Conservation (phyloP, 2,329 filamentous ascomycete genomes). For the Epichloe typhina region DNA sequence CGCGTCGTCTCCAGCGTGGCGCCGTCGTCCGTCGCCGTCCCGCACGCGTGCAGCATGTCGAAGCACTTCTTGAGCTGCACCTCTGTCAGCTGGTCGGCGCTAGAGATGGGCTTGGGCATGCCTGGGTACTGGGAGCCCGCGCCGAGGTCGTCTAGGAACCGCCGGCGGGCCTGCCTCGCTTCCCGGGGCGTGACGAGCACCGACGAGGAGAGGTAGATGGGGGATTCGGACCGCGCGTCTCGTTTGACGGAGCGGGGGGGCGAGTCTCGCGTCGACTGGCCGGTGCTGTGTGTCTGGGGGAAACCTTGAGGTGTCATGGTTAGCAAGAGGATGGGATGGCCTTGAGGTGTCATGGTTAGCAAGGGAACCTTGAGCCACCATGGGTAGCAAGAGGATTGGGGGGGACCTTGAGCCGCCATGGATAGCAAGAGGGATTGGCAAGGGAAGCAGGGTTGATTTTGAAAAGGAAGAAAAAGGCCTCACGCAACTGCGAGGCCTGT, state of each 20-base stretch:
- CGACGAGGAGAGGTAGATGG: conserved; percentile 8
- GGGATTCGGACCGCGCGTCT: conserved; percentile 8
- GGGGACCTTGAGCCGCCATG: too few species aligned
- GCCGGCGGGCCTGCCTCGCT: conserved; percentile 3
- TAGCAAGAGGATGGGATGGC: too few species aligned
- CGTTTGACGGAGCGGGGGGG: background rate
- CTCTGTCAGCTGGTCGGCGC: conserved; percentile 15
- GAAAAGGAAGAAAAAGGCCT: too few species aligned
- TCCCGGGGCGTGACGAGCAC: background rate
- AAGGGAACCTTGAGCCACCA: too few species aligned
- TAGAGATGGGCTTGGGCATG: conserved; percentile 9
- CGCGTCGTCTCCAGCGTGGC: conserved; percentile 13
- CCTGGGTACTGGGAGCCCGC: conserved; percentile 9
- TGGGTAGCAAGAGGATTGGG: too few species aligned
- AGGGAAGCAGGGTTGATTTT: too few species aligned
- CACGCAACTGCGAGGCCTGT: too few species aligned
- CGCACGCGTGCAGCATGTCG: conserved; percentile 20
- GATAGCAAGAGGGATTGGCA: too few species aligned
- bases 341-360: too few species aligned
- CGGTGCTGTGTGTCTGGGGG: background rate
- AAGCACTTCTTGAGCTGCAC: conserved; percentile 18
- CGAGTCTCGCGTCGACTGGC: background rate
- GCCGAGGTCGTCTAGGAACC: conserved; percentile 15
- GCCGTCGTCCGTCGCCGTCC: conserved; percentile 12
- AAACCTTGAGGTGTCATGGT: background rate